Evolutionary conservation across 1,284 basidiomycete species (phyloP), one percentile per base, ranked within the genome.

Genomic region (Waitea zeae): DNA sequence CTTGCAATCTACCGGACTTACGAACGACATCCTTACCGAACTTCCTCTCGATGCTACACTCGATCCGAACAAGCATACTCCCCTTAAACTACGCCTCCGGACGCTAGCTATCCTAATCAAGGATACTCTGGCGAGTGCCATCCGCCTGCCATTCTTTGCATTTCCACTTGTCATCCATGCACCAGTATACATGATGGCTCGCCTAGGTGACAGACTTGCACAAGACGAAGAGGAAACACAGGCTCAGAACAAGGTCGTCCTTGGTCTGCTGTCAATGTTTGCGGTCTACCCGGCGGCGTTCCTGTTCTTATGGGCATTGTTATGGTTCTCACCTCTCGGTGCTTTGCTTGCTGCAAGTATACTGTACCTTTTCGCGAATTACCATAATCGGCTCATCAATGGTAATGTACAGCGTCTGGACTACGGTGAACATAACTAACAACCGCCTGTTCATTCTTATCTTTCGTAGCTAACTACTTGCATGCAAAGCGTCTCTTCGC

Each of bases 151-250:
- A 3, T 83, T 93, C 59, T 93, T 92, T 60, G 48, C 84, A 37
- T 54, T 90, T 33, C 89, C 90, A 1, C 62, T 93, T 29, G 46
- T 89, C 35, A 62, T 89, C 33, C 83, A 95, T 51, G 46, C 74
- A 17, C 89, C 90, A 1, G 71, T 83, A 31, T 95, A 95, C 53
- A 53, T 76, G 38, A 74, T 90, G 58, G 78, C 73, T 11, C 62
- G 74, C 19, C 48, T 79, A 32, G 87, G 82, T 31, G 82, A 79
- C 3, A 59, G 65, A 30, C 57, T 90, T 22, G 80, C 68, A 13
- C 72, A 86, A 48, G 74, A 89, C 44, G 90, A 96, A 53, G 82
- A 86, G 49, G 89, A 93, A 53, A 81, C 83, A 3, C 82, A 87
- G 54, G 89, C 88, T 24, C 86, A 92, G 59, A 90, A 81, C 58